Conservation (phyloP, 2,329 filamentous ascomycete genomes). For the Cladophialophora immunda region DNA sequence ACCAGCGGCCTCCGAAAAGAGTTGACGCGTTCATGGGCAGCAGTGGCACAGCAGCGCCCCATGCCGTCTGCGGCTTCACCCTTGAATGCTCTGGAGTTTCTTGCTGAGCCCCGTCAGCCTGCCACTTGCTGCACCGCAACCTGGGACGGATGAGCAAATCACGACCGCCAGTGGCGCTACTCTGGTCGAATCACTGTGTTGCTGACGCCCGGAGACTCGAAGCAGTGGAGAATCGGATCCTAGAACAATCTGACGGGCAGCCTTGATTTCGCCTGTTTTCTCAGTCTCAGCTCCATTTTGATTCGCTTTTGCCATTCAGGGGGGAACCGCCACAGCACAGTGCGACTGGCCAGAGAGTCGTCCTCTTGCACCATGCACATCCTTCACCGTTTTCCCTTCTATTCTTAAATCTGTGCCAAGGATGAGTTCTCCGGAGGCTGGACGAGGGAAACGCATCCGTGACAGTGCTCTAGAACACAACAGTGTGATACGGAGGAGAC, state of each 20-base stretch:
- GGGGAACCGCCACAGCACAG: background rate
- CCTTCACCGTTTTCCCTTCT: constrained; percentile 20
- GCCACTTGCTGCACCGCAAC: background rate
- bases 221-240: background rate
- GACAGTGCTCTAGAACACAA: background rate
- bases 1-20: constrained; percentile 18
- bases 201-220: constrained; percentile 11
- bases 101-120: constrained; percentile 21
- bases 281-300: constrained; percentile 11
- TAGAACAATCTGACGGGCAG: constrained; percentile 14
- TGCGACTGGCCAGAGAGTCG: background rate
- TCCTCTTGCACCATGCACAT: constrained; percentile 9
- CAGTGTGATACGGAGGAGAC: background rate
- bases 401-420: constrained; percentile 27
- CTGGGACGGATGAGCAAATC: constrained; percentile 2
- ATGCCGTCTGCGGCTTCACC: constrained; percentile 8
- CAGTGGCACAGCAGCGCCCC: constrained; percentile 22
- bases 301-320: constrained; percentile 14
- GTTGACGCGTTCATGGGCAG: constrained; percentile 19
- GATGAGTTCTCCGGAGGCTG: background rate
- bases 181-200: constrained; percentile 13
- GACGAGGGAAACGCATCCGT: background rate
- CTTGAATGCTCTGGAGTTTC: background rate
- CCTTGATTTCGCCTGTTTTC: constrained; percentile 18
- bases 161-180: constrained; percentile 14